Evolutionary conservation across 306 rosid species (phyloP).

Genomic region (Glycine soja): DNA sequence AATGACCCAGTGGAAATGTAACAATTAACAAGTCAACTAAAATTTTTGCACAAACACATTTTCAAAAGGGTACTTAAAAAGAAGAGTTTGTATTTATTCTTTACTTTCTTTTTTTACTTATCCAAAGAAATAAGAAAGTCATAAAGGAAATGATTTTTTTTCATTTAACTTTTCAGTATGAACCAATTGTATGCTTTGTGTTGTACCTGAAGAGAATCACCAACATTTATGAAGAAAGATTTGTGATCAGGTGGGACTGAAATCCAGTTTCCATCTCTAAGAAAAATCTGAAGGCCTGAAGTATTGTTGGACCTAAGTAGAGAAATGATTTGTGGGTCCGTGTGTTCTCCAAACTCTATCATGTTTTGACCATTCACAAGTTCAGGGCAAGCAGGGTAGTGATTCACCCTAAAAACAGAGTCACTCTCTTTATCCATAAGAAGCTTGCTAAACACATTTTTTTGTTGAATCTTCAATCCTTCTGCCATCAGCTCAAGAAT

Average conservation of each 20-base stretch:
- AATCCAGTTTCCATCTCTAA: conserved; percentile 81
- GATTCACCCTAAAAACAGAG: conserved; percentile 83
- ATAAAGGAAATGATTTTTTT: background rate
- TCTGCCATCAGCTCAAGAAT: conserved; percentile 92
- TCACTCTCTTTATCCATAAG: conserved; percentile 87
- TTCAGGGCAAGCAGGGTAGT: conserved; percentile 90
- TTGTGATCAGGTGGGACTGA: conserved; percentile 89
- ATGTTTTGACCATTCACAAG: conserved; percentile 53
- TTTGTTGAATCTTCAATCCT: conserved; percentile 74
- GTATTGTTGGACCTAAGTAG: conserved; percentile 83
- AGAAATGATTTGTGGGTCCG: conserved; percentile 98
- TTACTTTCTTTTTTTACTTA: background rate
- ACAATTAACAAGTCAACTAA: conserved; percentile 41
- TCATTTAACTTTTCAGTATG: background rate
- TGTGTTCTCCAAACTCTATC: conserved; percentile 98
- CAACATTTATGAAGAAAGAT: conserved; percentile 93
- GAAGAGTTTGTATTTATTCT: background rate
- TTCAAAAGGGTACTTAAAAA: background rate
- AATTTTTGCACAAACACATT: background rate
- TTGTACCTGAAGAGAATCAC: conserved; percentile 94
- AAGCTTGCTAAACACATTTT: conserved; percentile 76
- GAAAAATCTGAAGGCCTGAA: conserved; percentile 84
- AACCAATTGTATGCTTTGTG: background rate
- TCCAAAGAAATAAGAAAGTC: conserved; percentile 17
- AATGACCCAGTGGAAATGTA: background rate